Evolutionary conservation across 768 basidiomycete genomes (phyloP).

Genomic region (Suillus hirtellus): DNA sequence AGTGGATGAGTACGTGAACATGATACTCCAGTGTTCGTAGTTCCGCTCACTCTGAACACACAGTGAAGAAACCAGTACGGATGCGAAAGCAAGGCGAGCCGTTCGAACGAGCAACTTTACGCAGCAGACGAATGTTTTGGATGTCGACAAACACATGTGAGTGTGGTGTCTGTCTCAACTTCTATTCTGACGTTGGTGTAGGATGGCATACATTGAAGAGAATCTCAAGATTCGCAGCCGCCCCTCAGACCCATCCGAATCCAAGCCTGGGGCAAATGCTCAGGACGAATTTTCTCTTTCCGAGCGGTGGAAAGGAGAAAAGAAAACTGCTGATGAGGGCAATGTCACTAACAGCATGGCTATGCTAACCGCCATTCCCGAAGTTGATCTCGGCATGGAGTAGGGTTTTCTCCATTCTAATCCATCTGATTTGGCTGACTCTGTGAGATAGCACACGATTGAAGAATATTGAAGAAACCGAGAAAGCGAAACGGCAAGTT

Average conservation of each 20-base stretch:
- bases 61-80: constrained; percentile 65
- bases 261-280: constrained; percentile 57
- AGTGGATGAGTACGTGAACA: constrained; percentile 49
- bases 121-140: constrained; percentile 92
- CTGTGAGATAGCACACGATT: constrained; percentile 65
- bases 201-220: constrained; percentile 98
- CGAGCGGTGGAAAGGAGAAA: constrained; percentile 62
- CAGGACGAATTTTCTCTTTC: constrained; percentile 77
- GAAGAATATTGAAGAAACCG: constrained; percentile 96
- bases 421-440: not conserved
- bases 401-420: constrained; percentile 44
- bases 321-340: constrained; percentile 73
- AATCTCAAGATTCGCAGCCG: constrained; percentile 79
- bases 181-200: constrained; percentile 29
- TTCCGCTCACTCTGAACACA: not conserved
- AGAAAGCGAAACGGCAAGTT: constrained; percentile 89
- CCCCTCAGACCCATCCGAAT: constrained; percentile 48
- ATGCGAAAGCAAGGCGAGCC: constrained; percentile 69
- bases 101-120: constrained; percentile 93
- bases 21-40: not conserved
- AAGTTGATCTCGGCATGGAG: constrained; percentile 99
- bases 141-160: constrained; percentile 98
- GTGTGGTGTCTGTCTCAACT: constrained; percentile 29
- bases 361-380: constrained; percentile 98
- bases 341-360: constrained; percentile 90